A percentile compares a stretch with the other conserved stretches of the same genome.
Evolutionary conservation across 163 green algal species (phyloP).

Genomic region (Picocystis sp.): DNA sequence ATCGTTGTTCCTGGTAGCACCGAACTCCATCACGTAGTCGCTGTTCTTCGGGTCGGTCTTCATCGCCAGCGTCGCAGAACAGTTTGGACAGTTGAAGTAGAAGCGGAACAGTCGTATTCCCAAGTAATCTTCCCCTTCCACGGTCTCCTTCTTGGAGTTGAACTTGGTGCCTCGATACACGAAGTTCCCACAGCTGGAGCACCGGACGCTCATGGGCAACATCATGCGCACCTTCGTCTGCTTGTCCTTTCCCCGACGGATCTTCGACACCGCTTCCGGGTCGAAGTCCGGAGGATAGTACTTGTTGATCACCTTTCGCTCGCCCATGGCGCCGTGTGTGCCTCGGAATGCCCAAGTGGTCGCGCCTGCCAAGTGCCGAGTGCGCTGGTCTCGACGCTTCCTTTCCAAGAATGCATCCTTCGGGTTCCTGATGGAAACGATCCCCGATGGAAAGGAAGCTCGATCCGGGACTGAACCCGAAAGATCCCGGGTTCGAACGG

Average conservation of each 20-base stretch:
- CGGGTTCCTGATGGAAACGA: too few species aligned
- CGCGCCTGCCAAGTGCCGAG: too few species aligned
- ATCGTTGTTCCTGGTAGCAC: constrained; percentile 6
- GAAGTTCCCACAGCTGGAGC: constrained; percentile 88
- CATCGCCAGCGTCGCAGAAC: constrained; percentile 85
- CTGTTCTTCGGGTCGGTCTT: constrained; percentile 90
- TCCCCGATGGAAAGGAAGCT: too few species aligned
- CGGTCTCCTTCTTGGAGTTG: constrained; percentile 91
- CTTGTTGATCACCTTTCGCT: constrained; percentile 78
- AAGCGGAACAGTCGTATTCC: constrained; percentile 74
- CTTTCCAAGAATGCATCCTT: too few species aligned
- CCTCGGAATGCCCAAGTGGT: background rate
- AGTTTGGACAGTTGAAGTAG: constrained; percentile 82
- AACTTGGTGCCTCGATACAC: constrained; percentile 96
- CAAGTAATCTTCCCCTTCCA: constrained; percentile 77
- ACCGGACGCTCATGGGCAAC: constrained; percentile 93
- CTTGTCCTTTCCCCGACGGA: constrained; percentile 63
- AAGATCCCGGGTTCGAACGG: too few species aligned
- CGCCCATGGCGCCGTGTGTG: constrained; percentile 19
- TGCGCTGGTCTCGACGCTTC: too few species aligned
- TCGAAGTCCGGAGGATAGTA: constrained; percentile 97
- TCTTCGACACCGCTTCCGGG: constrained; percentile 43
- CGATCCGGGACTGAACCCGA: too few species aligned
- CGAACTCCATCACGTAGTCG: constrained; percentile 33
- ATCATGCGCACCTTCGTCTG: constrained; percentile 96